phyloP scores from a whole-genome alignment of 345 rosid genomes.

The Euphorbia tirucalli region DNA sequence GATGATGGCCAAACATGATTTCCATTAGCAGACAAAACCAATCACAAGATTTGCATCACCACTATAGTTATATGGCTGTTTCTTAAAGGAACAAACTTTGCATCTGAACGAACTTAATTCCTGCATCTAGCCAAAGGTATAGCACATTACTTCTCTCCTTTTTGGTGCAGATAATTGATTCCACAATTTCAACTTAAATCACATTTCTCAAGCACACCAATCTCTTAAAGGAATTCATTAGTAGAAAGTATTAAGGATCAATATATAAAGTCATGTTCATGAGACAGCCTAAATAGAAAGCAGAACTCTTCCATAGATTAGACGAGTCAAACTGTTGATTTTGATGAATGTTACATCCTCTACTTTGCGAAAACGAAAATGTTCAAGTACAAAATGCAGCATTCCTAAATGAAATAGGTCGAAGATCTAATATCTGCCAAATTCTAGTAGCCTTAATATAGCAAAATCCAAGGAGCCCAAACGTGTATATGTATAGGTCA shows the following conservation, averaged over 20 bases:
- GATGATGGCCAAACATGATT: not conserved
- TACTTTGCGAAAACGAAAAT: not conserved
- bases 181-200: not conserved
- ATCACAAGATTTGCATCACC: not conserved
- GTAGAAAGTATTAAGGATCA: not conserved
- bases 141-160: not conserved
- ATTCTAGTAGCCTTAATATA: not conserved
- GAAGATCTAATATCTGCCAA: not conserved
- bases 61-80: too few species aligned
- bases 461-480: too few species aligned
- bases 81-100: too few species aligned
- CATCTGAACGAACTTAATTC: too few species aligned
- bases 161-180: not conserved
- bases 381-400: not conserved
- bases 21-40: not conserved
- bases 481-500: not conserved
- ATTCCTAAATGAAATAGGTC: not conserved
- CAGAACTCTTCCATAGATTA: not conserved
- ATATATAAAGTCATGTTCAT: not conserved
- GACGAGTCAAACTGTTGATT: not conserved
- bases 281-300: not conserved
- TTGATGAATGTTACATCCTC: not conserved
- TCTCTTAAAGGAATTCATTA: not conserved
- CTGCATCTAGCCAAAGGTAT: constrained; percentile 1
- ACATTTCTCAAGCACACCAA: not conserved